These are phyloP conservation scores for Rhynchospora tenuis DNA, from an alignment of 176 grass and related monocot genomes.

Conservation along the genomic window DNA sequence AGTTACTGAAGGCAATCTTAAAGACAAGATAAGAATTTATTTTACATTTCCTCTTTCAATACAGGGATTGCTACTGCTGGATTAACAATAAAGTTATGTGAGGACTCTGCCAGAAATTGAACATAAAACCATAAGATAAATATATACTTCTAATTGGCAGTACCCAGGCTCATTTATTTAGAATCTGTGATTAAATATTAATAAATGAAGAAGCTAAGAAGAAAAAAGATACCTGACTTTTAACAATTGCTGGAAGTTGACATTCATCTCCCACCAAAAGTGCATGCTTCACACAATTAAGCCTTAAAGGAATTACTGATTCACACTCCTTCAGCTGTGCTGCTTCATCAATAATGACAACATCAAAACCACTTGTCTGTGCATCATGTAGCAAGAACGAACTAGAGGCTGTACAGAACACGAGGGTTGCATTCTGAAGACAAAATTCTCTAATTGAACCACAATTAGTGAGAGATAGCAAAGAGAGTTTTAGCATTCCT, in stretches of 20 bases:
- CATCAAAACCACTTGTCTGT: slow-evolving; percentile 34
- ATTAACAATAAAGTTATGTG: neutral
- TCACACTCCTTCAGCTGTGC: slow-evolving; percentile 76
- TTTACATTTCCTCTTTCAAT: neutral
- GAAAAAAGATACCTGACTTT: slow-evolving; percentile 45
- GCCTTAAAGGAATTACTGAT: slow-evolving; percentile 52
- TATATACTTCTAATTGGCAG: neutral
- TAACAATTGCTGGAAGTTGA: slow-evolving; percentile 62
- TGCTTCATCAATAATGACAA: slow-evolving; percentile 80
- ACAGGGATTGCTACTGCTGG: neutral
- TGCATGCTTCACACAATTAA: slow-evolving; percentile 50
- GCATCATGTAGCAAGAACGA: slow-evolving; percentile 58
- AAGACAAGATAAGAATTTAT: neutral
- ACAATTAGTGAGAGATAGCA: slow-evolving; percentile 25
- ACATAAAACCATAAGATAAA: neutral
- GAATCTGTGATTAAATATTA: neutral
- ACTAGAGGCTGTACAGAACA: slow-evolving; percentile 73
- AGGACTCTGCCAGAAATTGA: neutral
- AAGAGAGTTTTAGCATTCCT: neutral
- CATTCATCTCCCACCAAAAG: slow-evolving; percentile 74
- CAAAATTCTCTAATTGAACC: slow-evolving; percentile 46
- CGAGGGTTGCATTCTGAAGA: slow-evolving; percentile 49
- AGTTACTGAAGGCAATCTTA: neutral
- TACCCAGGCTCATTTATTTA: neutral
- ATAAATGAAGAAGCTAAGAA: neutral